A percentile compares a stretch with the other conserved stretches of the same genome.
Conservation (phyloP, 495 filamentous ascomycete species). For the Xylaria longipes region DNA sequence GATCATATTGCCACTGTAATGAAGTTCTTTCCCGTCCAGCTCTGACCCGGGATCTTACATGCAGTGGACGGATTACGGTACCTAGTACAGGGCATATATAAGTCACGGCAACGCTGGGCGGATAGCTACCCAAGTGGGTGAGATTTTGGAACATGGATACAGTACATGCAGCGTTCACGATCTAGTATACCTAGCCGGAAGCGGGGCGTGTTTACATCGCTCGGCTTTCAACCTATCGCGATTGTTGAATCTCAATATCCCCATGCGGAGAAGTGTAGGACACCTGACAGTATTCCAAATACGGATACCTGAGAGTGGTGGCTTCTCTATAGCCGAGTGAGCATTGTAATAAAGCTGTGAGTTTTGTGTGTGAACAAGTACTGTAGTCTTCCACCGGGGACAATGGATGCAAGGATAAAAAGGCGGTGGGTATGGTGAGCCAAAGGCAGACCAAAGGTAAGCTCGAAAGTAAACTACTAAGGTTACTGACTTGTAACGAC, state of each 20-base stretch:
- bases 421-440: not conserved
- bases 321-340: not conserved
- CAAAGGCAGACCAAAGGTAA: no score
- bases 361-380: not conserved
- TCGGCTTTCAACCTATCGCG: not conserved
- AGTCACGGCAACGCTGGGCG: not conserved
- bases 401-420: not conserved
- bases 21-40: not conserved
- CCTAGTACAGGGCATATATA: not conserved
- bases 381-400: not conserved
- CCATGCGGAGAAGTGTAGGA: conserved; percentile 3
- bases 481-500: not conserved
- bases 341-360: not conserved
- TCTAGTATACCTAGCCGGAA: conserved; percentile 8
- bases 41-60: not conserved
- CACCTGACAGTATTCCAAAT: not conserved
- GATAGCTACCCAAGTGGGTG: not conserved
- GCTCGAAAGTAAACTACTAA: not conserved
- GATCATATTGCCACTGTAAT: not conserved
- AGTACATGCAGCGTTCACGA: not conserved
- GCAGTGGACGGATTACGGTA: not conserved
- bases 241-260: not conserved
- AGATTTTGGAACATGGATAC: conserved; percentile 6
- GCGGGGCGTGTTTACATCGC: not conserved
- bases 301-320: not conserved